phyloP scores from a whole-genome alignment of 352 stramenopile genomes.

The Pseudoperonospora humuli region DNA sequence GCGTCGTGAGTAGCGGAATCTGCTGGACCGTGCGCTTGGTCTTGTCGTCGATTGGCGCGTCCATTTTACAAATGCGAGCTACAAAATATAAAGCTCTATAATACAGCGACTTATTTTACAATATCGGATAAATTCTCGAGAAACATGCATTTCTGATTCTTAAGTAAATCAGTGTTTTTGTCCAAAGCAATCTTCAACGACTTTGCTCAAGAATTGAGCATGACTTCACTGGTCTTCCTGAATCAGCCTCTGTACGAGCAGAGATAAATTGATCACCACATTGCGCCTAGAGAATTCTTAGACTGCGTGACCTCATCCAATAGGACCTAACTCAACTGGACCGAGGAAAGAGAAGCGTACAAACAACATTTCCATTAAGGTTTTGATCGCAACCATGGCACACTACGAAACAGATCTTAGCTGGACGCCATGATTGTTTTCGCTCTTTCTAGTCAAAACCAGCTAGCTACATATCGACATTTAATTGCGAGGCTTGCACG shows the following conservation, averaged over 20 bases:
- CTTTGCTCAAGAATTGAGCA: no score
- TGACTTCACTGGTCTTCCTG: no score
- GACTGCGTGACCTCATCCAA: neutral
- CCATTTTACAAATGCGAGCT: constrained; percentile 24
- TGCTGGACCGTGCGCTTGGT: constrained; percentile 80
- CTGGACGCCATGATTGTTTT: constrained; percentile 11
- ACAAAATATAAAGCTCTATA: no score
- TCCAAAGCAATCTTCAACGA: no score
- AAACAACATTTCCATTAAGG: constrained; percentile 16
- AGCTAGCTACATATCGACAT: constrained; percentile 7
- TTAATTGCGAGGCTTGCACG: constrained; percentile 21
- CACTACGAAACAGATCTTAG: constrained; percentile 4
- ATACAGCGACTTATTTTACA: no score
- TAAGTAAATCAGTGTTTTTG: no score
- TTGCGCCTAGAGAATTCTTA: no score
- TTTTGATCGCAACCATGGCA: constrained; percentile 4
- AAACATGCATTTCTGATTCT: no score
- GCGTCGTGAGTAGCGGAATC: constrained; percentile 72
- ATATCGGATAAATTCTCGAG: no score
- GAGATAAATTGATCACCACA: no score
- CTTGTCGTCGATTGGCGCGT: constrained; percentile 73
- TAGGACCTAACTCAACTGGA: neutral
- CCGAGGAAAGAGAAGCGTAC: neutral
- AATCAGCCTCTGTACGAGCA: neutral
- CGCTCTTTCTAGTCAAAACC: constrained; percentile 1